Evolutionary conservation across 305 asterid genomes (phyloP).

Genomic region (Coffea humblotiana): DNA sequence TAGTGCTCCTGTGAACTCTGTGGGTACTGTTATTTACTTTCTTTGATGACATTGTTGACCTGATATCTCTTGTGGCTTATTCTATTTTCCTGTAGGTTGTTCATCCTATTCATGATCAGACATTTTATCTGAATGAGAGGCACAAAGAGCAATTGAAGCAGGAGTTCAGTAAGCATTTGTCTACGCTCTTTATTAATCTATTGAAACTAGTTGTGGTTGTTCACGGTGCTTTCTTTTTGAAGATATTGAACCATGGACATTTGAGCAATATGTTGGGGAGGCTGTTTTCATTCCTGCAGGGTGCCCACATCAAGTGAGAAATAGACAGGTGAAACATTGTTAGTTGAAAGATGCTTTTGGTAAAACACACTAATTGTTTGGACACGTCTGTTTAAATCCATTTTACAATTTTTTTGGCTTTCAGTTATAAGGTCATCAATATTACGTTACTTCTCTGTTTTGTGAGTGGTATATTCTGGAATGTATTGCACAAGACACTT

Average conservation of each 20-base stretch:
- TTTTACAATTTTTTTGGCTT: not conserved
- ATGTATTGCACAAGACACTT: not conserved
- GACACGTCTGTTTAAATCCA: not conserved
- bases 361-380: not conserved
- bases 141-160: slow-evolving; percentile 63
- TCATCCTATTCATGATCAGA: slow-evolving; percentile 80
- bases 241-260: slow-evolving; percentile 86
- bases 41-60: slow-evolving; percentile 1
- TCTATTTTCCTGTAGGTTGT: slow-evolving; percentile 45
- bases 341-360: not conserved
- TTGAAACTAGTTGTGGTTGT: not conserved
- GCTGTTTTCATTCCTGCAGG: slow-evolving; percentile 88
- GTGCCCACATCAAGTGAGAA: slow-evolving; percentile 88
- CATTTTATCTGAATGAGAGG: slow-evolving; percentile 55
- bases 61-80: slow-evolving; percentile 12
- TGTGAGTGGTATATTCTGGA: not conserved
- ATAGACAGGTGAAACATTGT: slow-evolving; percentile 51
- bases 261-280: slow-evolving; percentile 75
- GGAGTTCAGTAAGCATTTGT: slow-evolving; percentile 51
- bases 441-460: not conserved
- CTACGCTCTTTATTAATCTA: slow-evolving; percentile 12
- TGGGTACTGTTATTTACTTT: slow-evolving; percentile 33
- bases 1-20: slow-evolving; percentile 43
- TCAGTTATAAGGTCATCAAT: not conserved
- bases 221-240: slow-evolving; percentile 15